Base-by-base conservation (phyloP, 257 asterid genomes). In the Jasminum sambac region DNA sequence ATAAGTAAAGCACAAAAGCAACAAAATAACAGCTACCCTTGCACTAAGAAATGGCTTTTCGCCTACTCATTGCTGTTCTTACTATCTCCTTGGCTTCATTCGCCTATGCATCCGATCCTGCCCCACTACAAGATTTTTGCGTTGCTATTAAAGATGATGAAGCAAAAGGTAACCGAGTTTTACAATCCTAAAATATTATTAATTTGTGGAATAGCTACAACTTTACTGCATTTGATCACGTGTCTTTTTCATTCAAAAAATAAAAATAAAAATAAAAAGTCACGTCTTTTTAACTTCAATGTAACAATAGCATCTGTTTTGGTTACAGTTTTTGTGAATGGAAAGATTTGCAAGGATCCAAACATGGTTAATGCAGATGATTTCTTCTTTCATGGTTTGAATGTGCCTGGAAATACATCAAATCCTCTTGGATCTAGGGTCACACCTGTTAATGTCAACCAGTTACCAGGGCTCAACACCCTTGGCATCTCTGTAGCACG, bases 281-380 rank as follows among this genome's bases (percentile, higher is more conserved):
- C n/a, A n/a, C n/a, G n/a, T 30, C 36, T 30, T 4, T 30, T 30
- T 30, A 30, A 30, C 4, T 30, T 30, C 36, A 30, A 30, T 30
- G 4, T 48, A n/a, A 10, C 57, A 48, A n/a, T 19, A 26, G 14
- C 12, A 2, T 7, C 30, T 52, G 30, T 52, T 19, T 17, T n/a
- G n/a, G n/a, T n/a, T n/a, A n/a, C n/a, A 52, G 61, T 52, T 21
- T 52, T 52, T 52, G 61, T 52, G 30, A 52, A 52, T 52, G 61
- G 61, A 52, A 52, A 52, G 61, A 52, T 52, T 52, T 52, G 61
- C 30, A 52, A 52, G 61, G 12, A 52, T 9, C 61, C 61, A 19
- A 21, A 19, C 24, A 52, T 19, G 61, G 61, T 52, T 8, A 17
- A 1, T 19, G 61, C 61, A 16, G 10, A 52, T 52, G 61, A 52